Evolutionary conservation across 2,329 filamentous ascomycete species (phyloP), one percentile per base, ranked within the genome.

Genomic region (Aspergillus sp.): DNA sequence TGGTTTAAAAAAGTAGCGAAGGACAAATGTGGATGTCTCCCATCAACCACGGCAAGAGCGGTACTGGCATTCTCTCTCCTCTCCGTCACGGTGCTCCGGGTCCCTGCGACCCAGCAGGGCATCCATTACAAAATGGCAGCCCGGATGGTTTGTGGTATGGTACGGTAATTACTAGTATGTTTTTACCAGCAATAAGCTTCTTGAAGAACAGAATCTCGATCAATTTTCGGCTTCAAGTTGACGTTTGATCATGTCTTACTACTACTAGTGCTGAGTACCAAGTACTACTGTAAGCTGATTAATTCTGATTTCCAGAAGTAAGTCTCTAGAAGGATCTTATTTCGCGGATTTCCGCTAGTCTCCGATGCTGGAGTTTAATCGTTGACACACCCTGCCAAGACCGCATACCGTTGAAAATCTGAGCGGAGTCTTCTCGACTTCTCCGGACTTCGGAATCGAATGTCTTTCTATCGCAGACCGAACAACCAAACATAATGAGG

Each of bases 101-200:
- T 17, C 38, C 49, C 43, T 6, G 43, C 25, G 25, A 23, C 38
- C 49, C 43, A 15, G 43, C 25, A 30, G n/a, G 41, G n/a, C 22
- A 7, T 28, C 19, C 11, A 54, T 43, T 45, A 41, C 34, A 52
- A 45, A 22, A 13, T 31, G 23, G 54, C 19, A 41, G 47, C 7
- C 22, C 41, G 7, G 15, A 23, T n/a, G 22, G 19, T 30, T 30
- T 23, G 3, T 30, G 7, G 46, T 58, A 60, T 43, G 15, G 52
- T 60, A 46, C 31, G 52, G 47, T 54, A 43, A 38, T 53, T 53
- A 47, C 56, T 59, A 51, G 58, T 23, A 45, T 13, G 28, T 50
- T 15, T 53, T 41, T 41, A 25, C 23, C 25, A 22, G 25, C 54
- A 50, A 31, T 57, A 57, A 57, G 54, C 54, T 57, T 57, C 54